Evolutionary conservation across 2,329 filamentous ascomycete genomes (phyloP).

Genomic region (Pseudogymnoascus sp.): DNA sequence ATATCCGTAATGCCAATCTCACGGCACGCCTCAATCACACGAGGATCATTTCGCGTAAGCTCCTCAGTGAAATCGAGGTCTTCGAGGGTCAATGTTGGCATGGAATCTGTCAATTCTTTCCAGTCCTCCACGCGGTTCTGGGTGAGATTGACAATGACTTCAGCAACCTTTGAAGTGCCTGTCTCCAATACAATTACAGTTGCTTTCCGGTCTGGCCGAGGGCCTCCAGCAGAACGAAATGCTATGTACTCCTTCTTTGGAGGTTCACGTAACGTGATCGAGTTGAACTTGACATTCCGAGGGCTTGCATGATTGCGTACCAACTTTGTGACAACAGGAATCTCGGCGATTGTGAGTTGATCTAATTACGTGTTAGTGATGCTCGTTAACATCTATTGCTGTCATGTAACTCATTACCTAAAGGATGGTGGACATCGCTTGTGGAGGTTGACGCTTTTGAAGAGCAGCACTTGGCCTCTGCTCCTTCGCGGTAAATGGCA

Average conservation of each 20-base stretch:
- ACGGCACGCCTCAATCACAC: constrained; percentile 83
- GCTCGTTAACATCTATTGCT: background rate
- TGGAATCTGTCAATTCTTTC: constrained; percentile 42
- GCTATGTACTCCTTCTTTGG: constrained; percentile 48
- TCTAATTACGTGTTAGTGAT: constrained; percentile 30
- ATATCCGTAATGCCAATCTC: constrained; percentile 82
- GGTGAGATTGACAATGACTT: constrained; percentile 46
- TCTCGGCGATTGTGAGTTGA: constrained; percentile 49
- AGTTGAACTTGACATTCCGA: constrained; percentile 56
- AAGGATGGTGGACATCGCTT: background rate
- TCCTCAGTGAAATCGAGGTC: constrained; percentile 76
- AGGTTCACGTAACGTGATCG: constrained; percentile 47
- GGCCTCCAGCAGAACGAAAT: constrained; percentile 44
- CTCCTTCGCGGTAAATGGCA: constrained; percentile 36
- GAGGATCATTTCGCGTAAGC: constrained; percentile 67
- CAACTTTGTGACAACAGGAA: constrained; percentile 41
- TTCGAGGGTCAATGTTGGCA: constrained; percentile 65
- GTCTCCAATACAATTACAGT: constrained; percentile 43
- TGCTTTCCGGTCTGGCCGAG: constrained; percentile 43
- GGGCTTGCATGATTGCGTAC: constrained; percentile 45
- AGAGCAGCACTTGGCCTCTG: constrained; percentile 7
- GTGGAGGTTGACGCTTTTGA: background rate
- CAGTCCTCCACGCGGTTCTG: constrained; percentile 35
- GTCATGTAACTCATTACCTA: constrained; percentile 4
- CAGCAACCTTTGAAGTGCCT: constrained; percentile 35